Conservation (phyloP, 2,329 filamentous ascomycete species). For the Zasmidium angulare region DNA sequence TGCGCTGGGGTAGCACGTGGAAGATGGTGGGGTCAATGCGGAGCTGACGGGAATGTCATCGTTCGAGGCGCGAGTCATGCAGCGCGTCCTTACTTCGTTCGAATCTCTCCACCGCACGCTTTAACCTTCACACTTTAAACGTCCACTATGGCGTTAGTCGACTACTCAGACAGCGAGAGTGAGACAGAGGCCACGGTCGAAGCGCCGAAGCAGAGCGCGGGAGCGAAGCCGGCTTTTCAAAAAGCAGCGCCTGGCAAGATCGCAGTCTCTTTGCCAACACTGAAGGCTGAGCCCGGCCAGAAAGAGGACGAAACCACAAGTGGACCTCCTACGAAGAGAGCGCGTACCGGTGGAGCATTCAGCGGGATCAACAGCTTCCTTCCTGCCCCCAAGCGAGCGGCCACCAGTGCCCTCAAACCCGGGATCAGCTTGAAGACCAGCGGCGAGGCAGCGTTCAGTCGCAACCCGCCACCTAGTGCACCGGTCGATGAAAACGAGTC, state of each 20-base stretch:
- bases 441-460: conserved; percentile 75
- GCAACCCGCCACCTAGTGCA: conserved; percentile 56
- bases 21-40: not conserved
- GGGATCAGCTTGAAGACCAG: conserved; percentile 79
- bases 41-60: not conserved
- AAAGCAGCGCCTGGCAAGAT: conserved; percentile 68
- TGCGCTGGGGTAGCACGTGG: not conserved
- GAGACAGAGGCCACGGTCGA: conserved; percentile 48
- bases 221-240: conserved; percentile 38
- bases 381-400: conserved; percentile 71
- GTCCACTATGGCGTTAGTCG: conserved; percentile 70
- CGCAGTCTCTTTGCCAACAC: conserved; percentile 70
- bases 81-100: too few relatives aligned
- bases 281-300: conserved; percentile 43
- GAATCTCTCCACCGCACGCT: not conserved
- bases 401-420: conserved; percentile 44
- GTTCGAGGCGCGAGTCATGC: not conserved
- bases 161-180: conserved; percentile 76
- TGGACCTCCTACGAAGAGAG: conserved; percentile 69
- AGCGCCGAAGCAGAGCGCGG: conserved; percentile 22
- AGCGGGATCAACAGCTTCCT: conserved; percentile 83
- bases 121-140: not conserved
- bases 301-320: conserved; percentile 41
- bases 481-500: conserved; percentile 26
- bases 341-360: conserved; percentile 65